Conservation (phyloP, 495 filamentous ascomycete genomes). For the Tetracladium marchalianum region DNA sequence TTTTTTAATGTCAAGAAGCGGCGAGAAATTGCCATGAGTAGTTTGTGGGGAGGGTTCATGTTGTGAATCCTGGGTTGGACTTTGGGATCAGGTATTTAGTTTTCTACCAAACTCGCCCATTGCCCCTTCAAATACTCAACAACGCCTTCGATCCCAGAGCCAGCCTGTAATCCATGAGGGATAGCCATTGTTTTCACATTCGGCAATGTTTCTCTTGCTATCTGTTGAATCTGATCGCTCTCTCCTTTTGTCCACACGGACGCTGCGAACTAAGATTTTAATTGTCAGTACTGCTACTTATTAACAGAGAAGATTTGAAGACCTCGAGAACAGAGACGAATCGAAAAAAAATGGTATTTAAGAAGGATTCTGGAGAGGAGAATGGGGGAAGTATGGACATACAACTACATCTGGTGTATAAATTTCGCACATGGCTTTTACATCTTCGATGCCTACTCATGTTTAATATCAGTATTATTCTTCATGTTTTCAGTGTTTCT, state of each 20-base stretch:
- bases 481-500: background rate
- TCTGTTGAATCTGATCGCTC: conserved; percentile 40
- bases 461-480: background rate
- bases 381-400: background rate
- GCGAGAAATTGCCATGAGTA: too few relatives aligned
- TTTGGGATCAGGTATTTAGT: too few relatives aligned
- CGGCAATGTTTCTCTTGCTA: conserved; percentile 39
- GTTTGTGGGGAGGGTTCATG: too few relatives aligned
- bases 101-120: conserved; percentile 38
- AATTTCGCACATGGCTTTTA: conserved; percentile 37
- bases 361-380: background rate
- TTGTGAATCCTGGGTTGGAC: too few relatives aligned
- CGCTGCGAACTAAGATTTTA: conserved; percentile 43
- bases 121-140: conserved; percentile 55
- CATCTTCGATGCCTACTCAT: conserved; percentile 37
- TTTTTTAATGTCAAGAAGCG: too few relatives aligned
- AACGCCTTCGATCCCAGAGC: conserved; percentile 54
- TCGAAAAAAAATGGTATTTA: too few relatives aligned
- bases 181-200: conserved; percentile 48
- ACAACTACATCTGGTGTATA: conserved; percentile 40
- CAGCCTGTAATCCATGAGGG: conserved; percentile 53
- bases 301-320: too few relatives aligned
- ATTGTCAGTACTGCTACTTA: background rate
- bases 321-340: too few relatives aligned
- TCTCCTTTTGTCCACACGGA: conserved; percentile 59